Evolutionary conservation across 1,139 yeast genomes (phyloP), one percentile per base, ranked within the genome.

Genomic region (Pichia sp.): DNA sequence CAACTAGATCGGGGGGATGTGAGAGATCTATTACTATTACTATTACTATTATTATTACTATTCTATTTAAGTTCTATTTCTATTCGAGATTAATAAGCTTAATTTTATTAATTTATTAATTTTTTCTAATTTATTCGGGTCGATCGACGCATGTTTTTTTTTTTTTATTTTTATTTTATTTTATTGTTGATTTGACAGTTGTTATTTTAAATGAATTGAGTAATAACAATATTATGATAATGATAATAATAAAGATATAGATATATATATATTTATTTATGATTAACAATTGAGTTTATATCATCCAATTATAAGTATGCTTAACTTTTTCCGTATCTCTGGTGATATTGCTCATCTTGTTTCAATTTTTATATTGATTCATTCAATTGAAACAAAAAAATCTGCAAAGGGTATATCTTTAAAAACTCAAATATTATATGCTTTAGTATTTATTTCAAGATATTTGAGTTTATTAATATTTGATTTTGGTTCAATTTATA

Each of bases 371-470:
- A 74, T 92, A 49, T 72, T 92, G 52, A 71, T 90, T 45, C 81
- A 78, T 50, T 79, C 89, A 42, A 87, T 92, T 57, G 78, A 72
- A 49, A 63, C 67, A 25, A 75, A 84, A 48, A 70, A 72, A 54
- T 82, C 95, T 11, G 81, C 84, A 45, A 77, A 80, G 37, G 98
- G 98, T 32, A 76, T 92, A 45, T 89, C 97, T 4, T 70, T 87
- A 62, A 90, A 90, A 67, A 87, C 97, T 0, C 97, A 92, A 62
- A 70, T 77, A 1, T 68, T 92, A 40, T 92, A 92, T 61, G 80
- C 78, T 33, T 52, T 85, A 40, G 97, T 92, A 22, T 53, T 48
- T 59, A 62, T 82, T 39, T 76, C 95, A 23, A 76, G 98, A 55
- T 92, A 92, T 64, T 59, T 87, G 53, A 92, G 87, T 64, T 65